phyloP scores from a whole-genome alignment of 2,329 filamentous ascomycete genomes.

The Xylaria hypoxylon region DNA sequence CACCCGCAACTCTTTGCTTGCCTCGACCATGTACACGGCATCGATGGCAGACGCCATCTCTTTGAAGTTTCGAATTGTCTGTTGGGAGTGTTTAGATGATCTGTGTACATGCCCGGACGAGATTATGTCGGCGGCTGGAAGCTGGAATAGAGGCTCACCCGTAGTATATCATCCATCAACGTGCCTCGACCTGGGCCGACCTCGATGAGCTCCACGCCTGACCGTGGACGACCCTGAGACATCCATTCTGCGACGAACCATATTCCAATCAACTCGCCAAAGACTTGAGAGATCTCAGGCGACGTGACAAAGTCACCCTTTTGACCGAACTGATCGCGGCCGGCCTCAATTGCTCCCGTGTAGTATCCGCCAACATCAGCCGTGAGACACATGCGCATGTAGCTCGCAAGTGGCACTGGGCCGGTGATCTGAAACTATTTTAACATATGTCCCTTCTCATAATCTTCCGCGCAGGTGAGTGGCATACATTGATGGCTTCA shows the following conservation, averaged over 20 bases:
- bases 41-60: constrained; percentile 81
- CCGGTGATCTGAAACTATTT: constrained; percentile 73
- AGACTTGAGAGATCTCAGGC: constrained; percentile 96
- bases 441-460: constrained; percentile 34
- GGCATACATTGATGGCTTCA: constrained; percentile 81
- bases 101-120: neutral
- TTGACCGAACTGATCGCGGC: constrained; percentile 88
- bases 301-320: constrained; percentile 97
- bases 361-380: constrained; percentile 94
- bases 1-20: constrained; percentile 81
- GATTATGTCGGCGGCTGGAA: constrained; percentile 6
- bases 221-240: constrained; percentile 79
- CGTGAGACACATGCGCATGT: constrained; percentile 98
- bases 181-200: constrained; percentile 94
- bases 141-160: constrained; percentile 67
- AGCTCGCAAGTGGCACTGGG: constrained; percentile 89
- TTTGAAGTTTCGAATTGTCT: constrained; percentile 89
- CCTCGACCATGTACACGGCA: constrained; percentile 93
- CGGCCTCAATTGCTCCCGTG: constrained; percentile 75
- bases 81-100: constrained; percentile 26
- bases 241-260: constrained; percentile 99
- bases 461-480: neutral
- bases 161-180: constrained; percentile 94
- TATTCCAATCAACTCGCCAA: constrained; percentile 92
- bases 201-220: constrained; percentile 89